These are phyloP conservation scores for Neofusicoccum sp. DNA, from an alignment of 2,329 filamentous ascomycete species.

Conservation along the genomic window DNA sequence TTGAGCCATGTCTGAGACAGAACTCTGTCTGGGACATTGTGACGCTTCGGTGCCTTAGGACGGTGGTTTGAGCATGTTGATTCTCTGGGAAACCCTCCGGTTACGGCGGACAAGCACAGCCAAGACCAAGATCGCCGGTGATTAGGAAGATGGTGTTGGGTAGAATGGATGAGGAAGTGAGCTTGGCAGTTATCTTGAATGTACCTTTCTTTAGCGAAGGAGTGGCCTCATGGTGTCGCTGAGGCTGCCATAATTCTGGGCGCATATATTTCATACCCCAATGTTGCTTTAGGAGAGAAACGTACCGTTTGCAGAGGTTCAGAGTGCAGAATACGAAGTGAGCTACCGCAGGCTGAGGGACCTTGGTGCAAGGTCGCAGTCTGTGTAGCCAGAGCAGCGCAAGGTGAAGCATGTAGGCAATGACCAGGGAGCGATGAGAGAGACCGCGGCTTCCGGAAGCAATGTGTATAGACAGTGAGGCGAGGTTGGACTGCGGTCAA, in stretches of 20 bases:
- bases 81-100: background rate
- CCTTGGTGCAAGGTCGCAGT: background rate
- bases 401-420: too few relatives aligned
- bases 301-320: background rate
- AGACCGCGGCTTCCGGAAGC: too few relatives aligned
- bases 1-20: background rate
- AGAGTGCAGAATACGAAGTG: background rate
- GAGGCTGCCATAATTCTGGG: too few relatives aligned
- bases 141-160: too few relatives aligned
- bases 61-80: background rate
- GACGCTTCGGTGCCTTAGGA: background rate
- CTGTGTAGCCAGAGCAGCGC: background rate
- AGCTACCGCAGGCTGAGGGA: background rate
- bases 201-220: too few relatives aligned
- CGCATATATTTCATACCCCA: background rate
- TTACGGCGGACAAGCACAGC: background rate
- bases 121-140: too few relatives aligned
- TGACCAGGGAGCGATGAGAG: too few relatives aligned
- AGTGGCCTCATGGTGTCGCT: too few relatives aligned
- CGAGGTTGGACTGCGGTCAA: too few relatives aligned
- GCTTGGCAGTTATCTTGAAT: too few relatives aligned
- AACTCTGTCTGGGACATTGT: background rate
- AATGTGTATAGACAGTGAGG: too few relatives aligned
- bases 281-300: background rate
- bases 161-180: too few relatives aligned